Evolutionary conservation across 257 asterid species (phyloP), one percentile per base, ranked within the genome.

Genomic region (Solanum appendiculatum): DNA sequence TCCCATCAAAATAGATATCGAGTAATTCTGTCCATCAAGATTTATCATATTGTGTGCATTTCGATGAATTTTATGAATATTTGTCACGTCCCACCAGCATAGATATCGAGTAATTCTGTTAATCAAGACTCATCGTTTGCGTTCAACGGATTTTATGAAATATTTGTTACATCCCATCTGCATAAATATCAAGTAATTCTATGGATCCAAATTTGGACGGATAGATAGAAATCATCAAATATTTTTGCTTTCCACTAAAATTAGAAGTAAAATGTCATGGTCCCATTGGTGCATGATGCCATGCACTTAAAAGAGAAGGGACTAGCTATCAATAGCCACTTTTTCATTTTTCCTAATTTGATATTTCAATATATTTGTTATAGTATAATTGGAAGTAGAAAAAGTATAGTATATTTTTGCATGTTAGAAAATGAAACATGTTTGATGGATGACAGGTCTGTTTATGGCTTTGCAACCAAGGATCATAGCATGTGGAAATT

Each of bases 401-500:
- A 44, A 48, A 14, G 48, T 23, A 10, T 74, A n/a, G 33, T 42
- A 78, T 42, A 44, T 44, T 44, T 78, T 81, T 6, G 36, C 68
- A 31, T 31, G 69, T 48, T 48, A 29, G 25, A 81, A 74, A 46
- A 80, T 80, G 84, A 46, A 81, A 1, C 34, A 14, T 6, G 34
- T n/a, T 51, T 74, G 69, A 48, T 74, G 77, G 83, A 58, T 87
- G 90, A 88, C 94, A 96, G 99, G 99, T 51, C 90, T 97, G 93
- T 97, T 97, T 93, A 95, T 97, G 99, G 99, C 98, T 68, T 92
- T 97, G 92, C 99, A 97, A 91, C 99, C 98, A 87, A 91, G 94
- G 93, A 97, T 97, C 63, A 97, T 97, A 91, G 98, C 99, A 92
- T 95, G 99, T 94, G 99, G 99, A 86, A 97, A 97, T 87, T 90